Conservation (phyloP, 345 rosid species). For the Eutrema heterophyllum region DNA sequence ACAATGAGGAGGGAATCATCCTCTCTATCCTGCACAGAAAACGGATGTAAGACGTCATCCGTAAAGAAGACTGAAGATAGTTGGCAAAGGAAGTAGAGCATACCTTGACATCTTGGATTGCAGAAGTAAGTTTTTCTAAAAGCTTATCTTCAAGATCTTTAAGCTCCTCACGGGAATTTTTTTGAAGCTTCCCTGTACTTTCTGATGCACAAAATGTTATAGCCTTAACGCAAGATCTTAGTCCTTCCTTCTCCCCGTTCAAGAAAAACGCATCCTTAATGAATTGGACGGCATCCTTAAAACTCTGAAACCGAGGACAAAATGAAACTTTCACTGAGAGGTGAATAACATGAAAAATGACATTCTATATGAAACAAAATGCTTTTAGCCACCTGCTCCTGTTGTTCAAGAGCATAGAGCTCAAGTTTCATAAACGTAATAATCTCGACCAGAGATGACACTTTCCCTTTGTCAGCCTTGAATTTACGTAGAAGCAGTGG, state of each 20-base stretch:
- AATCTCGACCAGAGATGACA: constrained; percentile 78
- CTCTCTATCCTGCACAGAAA: constrained; percentile 71
- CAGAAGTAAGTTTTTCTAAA: constrained; percentile 72
- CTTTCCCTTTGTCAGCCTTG: constrained; percentile 84
- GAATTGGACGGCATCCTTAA: constrained; percentile 69
- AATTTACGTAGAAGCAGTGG: constrained; percentile 83
- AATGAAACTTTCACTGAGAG: constrained; percentile 14
- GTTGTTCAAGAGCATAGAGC: constrained; percentile 91
- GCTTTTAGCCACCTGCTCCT: constrained; percentile 66
- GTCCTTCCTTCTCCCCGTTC: constrained; percentile 86
- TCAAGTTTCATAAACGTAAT: constrained; percentile 80
- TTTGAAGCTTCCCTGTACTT: constrained; percentile 95
- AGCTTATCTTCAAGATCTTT: constrained; percentile 95
- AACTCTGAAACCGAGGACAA: constrained; percentile 51
- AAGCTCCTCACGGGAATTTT: constrained; percentile 67
- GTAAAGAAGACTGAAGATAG: constrained; percentile 9
- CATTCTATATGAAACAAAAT: not conserved
- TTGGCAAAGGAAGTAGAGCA: constrained; percentile 16
- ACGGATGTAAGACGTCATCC: constrained; percentile 24
- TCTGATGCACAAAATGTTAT: constrained; percentile 68
- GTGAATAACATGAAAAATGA: constrained; percentile 6
- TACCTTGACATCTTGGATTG: constrained; percentile 75
- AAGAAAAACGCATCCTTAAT: constrained; percentile 91
- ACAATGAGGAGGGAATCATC: constrained; percentile 93
- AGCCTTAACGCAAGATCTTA: constrained; percentile 92